phyloP scores from a whole-genome alignment of 140 eudicot genomes.

The Flaveria floridana region DNA sequence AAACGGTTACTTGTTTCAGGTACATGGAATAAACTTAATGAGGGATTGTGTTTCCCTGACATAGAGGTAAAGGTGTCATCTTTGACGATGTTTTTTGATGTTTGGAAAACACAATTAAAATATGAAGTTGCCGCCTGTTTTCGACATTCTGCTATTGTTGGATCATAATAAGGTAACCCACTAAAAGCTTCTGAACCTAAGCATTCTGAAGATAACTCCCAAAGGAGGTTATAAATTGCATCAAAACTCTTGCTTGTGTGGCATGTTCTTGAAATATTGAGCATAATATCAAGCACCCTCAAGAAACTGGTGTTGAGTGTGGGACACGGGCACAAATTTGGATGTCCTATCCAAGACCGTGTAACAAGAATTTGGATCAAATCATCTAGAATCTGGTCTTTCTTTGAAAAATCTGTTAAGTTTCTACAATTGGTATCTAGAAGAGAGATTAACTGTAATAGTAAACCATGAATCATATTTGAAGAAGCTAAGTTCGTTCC shows the following conservation, averaged over 20 bases:
- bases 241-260: slow-evolving; percentile 42
- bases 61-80: slow-evolving; percentile 31
- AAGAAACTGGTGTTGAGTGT: slow-evolving; percentile 55
- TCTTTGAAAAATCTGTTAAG: slow-evolving; percentile 55
- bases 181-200: slow-evolving; percentile 49
- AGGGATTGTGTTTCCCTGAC: slow-evolving; percentile 33
- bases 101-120: slow-evolving; percentile 59
- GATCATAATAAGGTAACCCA: slow-evolving; percentile 60
- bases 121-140: slow-evolving; percentile 83
- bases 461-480: slow-evolving; percentile 75
- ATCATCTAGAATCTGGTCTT: slow-evolving; percentile 52
- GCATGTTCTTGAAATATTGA: slow-evolving; percentile 66
- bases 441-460: slow-evolving; percentile 74
- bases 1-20: slow-evolving; percentile 35
- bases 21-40: slow-evolving; percentile 25
- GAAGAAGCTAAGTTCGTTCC: slow-evolving; percentile 38
- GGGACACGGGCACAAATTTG: slow-evolving; percentile 57
- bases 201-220: slow-evolving; percentile 62
- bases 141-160: slow-evolving; percentile 75
- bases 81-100: slow-evolving; percentile 54
- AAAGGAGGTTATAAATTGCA: slow-evolving; percentile 54
- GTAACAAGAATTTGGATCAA: slow-evolving; percentile 51
- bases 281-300: slow-evolving; percentile 75
- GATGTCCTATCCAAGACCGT: slow-evolving; percentile 73
- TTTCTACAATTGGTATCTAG: slow-evolving; percentile 72